Evolutionary conservation across 1,139 yeast species (phyloP).

Genomic region (Pneumocystis jirovecii): DNA sequence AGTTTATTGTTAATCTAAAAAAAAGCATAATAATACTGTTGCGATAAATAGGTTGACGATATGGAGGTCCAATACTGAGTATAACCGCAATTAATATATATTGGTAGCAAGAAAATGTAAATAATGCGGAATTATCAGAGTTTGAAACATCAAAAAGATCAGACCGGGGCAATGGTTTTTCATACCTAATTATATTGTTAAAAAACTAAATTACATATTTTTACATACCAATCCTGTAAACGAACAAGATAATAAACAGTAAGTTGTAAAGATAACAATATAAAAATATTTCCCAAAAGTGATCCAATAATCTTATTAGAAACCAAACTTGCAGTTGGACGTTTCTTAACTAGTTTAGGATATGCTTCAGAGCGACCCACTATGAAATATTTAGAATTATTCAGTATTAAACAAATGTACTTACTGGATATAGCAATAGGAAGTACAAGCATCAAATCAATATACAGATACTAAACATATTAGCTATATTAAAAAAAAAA

Average conservation of each 20-base stretch:
- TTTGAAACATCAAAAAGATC: conserved; percentile 69
- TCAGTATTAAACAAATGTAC: not conserved
- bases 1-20: not conserved
- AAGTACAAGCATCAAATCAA: conserved; percentile 73
- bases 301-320: conserved; percentile 79
- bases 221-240: conserved; percentile 51
- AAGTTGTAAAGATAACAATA: conserved; percentile 52
- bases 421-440: conserved; percentile 71
- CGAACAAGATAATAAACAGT: conserved; percentile 49
- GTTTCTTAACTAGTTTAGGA: conserved; percentile 42
- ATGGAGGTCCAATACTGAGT: conserved; percentile 89
- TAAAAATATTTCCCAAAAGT: conserved; percentile 51
- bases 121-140: conserved; percentile 76
- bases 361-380: conserved; percentile 93
- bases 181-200: not conserved
- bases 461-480: conserved; percentile 46
- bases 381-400: conserved; percentile 17
- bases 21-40: conserved; percentile 26
- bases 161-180: conserved; percentile 22
- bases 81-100: conserved; percentile 72
- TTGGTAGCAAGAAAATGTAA: conserved; percentile 71
- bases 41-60: conserved; percentile 56
- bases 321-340: conserved; percentile 89
- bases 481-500: not conserved
- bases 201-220: conserved; percentile 29